Conservation (phyloP, 371 early-diverging fungal species). For the Mortierella polycephala region DNA sequence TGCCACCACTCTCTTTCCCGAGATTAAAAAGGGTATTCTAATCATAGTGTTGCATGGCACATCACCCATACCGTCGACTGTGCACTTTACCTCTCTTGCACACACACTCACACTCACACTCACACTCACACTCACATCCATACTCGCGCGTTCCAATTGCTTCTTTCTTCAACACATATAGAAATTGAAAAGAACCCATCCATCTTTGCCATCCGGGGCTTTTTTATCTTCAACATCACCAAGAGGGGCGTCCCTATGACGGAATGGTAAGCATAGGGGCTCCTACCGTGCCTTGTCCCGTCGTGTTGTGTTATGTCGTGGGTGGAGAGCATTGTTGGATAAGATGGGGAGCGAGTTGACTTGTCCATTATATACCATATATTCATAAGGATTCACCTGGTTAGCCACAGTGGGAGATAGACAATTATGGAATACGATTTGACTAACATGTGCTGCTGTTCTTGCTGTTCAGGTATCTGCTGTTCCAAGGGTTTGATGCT, state of each 20-base stretch:
- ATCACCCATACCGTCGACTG: not conserved
- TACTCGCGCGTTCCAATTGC: not conserved
- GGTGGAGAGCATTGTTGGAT: no score
- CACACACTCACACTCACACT: not conserved
- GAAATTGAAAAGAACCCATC: slow-evolving; percentile 43
- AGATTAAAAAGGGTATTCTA: slow-evolving; percentile 41
- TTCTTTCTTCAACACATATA: slow-evolving; percentile 15
- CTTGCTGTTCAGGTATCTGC: slow-evolving; percentile 23
- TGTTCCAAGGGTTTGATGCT: slow-evolving; percentile 48
- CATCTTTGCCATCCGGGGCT: slow-evolving; percentile 44
- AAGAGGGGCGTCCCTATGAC: slow-evolving; percentile 41
- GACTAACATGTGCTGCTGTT: slow-evolving; percentile 18
- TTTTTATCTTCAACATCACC: slow-evolving; percentile 51
- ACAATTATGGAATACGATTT: no score
- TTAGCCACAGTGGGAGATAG: no score
- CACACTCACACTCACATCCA: not conserved
- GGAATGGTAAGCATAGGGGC: slow-evolving; percentile 26
- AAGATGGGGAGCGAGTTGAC: no score
- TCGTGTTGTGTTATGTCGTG: no score
- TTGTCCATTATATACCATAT: not conserved
- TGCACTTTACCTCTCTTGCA: not conserved
- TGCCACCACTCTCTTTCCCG: slow-evolving; percentile 51
- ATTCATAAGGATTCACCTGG: no score
- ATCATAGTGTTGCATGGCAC: not conserved
- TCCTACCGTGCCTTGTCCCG: not conserved